Base-by-base conservation (phyloP, 2,329 filamentous ascomycete species). In the Epichloe brachyelytri region DNA sequence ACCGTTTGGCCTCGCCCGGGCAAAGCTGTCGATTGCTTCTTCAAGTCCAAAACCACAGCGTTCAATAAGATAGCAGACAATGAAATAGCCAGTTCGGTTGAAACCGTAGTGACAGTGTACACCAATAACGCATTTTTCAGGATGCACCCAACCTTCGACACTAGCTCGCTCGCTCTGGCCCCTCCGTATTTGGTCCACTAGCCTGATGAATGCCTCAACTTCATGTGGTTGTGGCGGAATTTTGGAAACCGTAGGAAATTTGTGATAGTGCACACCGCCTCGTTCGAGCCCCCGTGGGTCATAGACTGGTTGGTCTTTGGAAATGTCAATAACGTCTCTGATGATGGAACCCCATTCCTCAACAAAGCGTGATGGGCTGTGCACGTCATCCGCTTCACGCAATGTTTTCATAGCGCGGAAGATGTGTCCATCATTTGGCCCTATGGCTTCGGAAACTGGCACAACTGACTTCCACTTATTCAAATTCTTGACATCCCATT, bases 401-500 rank as follows among this genome's bases (percentile, higher is more conserved):
- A 97, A 76, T 0, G 93, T 97, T 68, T 97, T 96, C 77, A 96
- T 85, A 3, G 88, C 90, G 26, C 87, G 82, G 63, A 96, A 96
- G 4, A 89, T 73, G 14, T 80, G 80, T 0, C 56, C 55, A 38
- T 54, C 62, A 6, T 47, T 33, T 5, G 61, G 67, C 3, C 78
- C 86, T 53, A 97, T 93, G 3, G 84, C 82, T 1, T 78, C 75
- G 0, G 87, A 94, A 1, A 95, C 86, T 0, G 89, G 86, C 1
- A 72, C 68, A 1, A 94, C 85, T 17, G 80, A 81, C 65, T 87
- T 79, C 91, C 91, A 97, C 63, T 97, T 97, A 53, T 79, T 82
- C 11, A 96, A 75, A 61, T 97, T 97, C 70, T 97, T 97, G 58
- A 97, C 88, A 62, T 96, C 91, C 91, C 91, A 97, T 69, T 97